Evolutionary conservation across 176 grass and related monocot species (phyloP), one percentile per base, ranked within the genome.

Genomic region (Canna indica): DNA sequence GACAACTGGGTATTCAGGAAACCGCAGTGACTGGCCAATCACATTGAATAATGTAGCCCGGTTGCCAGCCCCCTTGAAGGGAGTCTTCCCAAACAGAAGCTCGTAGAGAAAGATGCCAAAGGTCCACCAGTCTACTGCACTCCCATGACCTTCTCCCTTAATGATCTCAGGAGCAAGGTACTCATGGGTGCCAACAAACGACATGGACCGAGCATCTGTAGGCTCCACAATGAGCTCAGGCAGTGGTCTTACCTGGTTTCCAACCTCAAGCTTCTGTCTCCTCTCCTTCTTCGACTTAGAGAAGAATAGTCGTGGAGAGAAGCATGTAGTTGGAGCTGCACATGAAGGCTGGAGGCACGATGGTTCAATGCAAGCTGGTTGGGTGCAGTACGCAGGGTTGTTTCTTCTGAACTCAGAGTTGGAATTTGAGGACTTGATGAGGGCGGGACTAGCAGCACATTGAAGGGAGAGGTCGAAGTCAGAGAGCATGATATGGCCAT

Each of bases 91-190:
- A 13, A 86, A 93, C 46, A 93, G 72, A 62, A 93, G 85, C 36
- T 93, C 90, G 65, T 88, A 93, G 68, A 93, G 80, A 72, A 93
- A 88, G 73, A 93, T 93, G 71, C 90, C 90, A 73, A 86, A 88
- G 12, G 90, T 93, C 90, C 90, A 93, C 90, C 90, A 93, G 72
- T 93, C 90, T 5, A 93, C 90, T 16, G 90, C 90, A n/a, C 85
- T 88, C 52, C 90, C 90, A 73, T 93, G 90, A 17, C 90, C 90
- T 78, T 92, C 85, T 1, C 85, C 90, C 63, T 92, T 92, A 70
- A 90, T 86, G 67, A 90, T 90, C 75, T 90, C 88, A 12, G 88
- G 88, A 63, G 88, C 88, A 33, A 91, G 69, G 62, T 90, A 90
- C 56, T 90, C 88, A 67, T 90, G 88, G 36, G 88, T 90, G 45